Evolutionary conservation across 148 eudicot genomes (phyloP).

Genomic region (Silene uniflora): DNA sequence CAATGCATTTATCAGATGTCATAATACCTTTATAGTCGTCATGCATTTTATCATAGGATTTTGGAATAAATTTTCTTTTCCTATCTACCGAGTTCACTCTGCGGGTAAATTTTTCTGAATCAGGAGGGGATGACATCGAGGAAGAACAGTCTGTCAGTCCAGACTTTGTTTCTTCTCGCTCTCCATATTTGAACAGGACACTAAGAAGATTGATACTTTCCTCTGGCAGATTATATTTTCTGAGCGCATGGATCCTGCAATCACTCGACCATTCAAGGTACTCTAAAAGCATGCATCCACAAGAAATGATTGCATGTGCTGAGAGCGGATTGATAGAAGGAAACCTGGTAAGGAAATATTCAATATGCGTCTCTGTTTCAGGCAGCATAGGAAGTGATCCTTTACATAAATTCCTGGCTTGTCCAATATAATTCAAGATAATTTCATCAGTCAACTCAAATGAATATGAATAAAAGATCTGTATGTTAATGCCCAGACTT

Average conservation of each 20-base stretch:
- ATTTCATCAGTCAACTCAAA: constrained; percentile 80
- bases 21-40: constrained; percentile 31
- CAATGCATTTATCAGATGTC: constrained; percentile 25
- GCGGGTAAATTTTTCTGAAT: constrained; percentile 38
- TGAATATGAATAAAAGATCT: constrained; percentile 73
- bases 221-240: constrained; percentile 56
- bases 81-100: constrained; percentile 42
- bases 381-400: constrained; percentile 60
- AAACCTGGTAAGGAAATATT: constrained; percentile 76
- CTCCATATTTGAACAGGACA: constrained; percentile 66
- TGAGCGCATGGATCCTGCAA: constrained; percentile 45
- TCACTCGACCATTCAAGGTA: constrained; percentile 60
- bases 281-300: constrained; percentile 51
- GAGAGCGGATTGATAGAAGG: constrained; percentile 92
- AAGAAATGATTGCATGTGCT: constrained; percentile 83
- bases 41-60: constrained; percentile 32
- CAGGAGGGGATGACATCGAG: constrained; percentile 77
- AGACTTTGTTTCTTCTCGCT: constrained; percentile 79
- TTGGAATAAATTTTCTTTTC: constrained; percentile 36
- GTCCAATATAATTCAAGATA: constrained; percentile 55
- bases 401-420: constrained; percentile 34
- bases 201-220: constrained; percentile 66
- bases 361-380: constrained; percentile 84
- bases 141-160: constrained; percentile 88
- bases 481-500: constrained; percentile 71